These are phyloP conservation scores for Tremella fuciformis DNA, from an alignment of 768 basidiomycete genomes.

Conservation along the genomic window DNA sequence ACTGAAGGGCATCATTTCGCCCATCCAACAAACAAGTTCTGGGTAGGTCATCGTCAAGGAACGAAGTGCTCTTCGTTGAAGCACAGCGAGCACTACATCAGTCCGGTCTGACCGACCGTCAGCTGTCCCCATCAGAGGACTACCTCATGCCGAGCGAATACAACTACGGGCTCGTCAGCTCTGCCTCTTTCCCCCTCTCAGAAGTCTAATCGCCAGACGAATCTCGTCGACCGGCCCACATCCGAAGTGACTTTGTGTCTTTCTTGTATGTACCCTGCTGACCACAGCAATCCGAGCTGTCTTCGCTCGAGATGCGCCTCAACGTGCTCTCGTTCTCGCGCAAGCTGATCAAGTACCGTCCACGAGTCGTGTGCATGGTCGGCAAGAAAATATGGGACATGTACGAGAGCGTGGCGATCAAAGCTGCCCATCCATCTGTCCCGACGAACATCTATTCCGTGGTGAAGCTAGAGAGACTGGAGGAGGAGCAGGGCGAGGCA, in stretches of 20 bases:
- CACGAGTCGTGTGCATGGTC: conserved; percentile 72
- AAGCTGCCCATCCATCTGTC: conserved; percentile 24
- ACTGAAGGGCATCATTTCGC: conserved; percentile 74
- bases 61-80: not conserved
- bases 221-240: conserved; percentile 70
- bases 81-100: conserved; percentile 59
- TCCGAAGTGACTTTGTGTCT: conserved; percentile 57
- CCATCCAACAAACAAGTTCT: conserved; percentile 78
- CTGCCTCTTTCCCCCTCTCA: not conserved
- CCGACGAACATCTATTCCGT: not conserved
- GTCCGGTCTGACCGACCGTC: conserved; percentile 62
- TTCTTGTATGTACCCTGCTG: not conserved
- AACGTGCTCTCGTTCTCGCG: conserved; percentile 62
- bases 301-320: conserved; percentile 47
- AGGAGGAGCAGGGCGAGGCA: not conserved
- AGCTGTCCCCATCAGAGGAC: conserved; percentile 63
- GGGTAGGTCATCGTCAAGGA: conserved; percentile 51
- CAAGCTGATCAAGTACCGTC: conserved; percentile 62
- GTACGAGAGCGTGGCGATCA: conserved; percentile 50
- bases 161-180: conserved; percentile 59
- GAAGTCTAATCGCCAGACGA: conserved; percentile 38
- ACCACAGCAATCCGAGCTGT: conserved; percentile 49
- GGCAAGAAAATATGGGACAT: conserved; percentile 66
- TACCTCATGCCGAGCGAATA: conserved; percentile 60
- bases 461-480: not conserved